These are phyloP conservation scores for Breynia disticha DNA, from an alignment of 441 rosid species.

Conservation along the genomic window DNA sequence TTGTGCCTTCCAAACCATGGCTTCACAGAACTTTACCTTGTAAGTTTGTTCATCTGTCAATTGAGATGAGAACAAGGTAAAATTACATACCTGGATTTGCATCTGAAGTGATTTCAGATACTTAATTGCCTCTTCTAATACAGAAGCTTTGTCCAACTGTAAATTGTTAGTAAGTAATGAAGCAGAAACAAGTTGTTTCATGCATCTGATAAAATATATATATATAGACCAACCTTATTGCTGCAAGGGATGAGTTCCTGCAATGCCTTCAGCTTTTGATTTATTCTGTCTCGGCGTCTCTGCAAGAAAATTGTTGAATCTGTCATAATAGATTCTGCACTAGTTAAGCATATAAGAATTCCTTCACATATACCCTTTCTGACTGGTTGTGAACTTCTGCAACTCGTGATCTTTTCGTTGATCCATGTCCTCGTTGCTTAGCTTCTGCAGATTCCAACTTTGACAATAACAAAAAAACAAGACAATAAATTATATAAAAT, in stretches of 20 bases:
- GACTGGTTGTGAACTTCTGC: conserved; percentile 94
- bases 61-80: background rate
- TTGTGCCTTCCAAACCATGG: too few relatives aligned
- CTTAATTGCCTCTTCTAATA: conserved; percentile 85
- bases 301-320: conserved; percentile 17
- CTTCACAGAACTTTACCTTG: too few relatives aligned
- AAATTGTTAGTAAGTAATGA: background rate
- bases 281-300: conserved; percentile 82
- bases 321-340: conserved; percentile 10
- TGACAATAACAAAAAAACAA: conserved; percentile 2
- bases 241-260: conserved; percentile 88
- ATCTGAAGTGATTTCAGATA: conserved; percentile 65
- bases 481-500: background rate
- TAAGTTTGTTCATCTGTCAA: background rate
- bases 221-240: conserved; percentile 44
- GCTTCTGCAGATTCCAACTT: conserved; percentile 46
- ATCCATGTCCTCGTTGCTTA: conserved; percentile 48
- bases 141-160: conserved; percentile 86
- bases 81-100: conserved; percentile 58
- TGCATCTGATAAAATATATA: background rate
- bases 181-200: background rate
- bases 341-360: conserved; percentile 2
- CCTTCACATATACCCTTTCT: conserved; percentile 54
- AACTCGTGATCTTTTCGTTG: conserved; percentile 78
- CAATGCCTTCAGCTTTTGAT: conserved; percentile 73